Evolutionary conservation across 176 grass and related monocot species (phyloP).

Genomic region (Pontederia paniculata): DNA sequence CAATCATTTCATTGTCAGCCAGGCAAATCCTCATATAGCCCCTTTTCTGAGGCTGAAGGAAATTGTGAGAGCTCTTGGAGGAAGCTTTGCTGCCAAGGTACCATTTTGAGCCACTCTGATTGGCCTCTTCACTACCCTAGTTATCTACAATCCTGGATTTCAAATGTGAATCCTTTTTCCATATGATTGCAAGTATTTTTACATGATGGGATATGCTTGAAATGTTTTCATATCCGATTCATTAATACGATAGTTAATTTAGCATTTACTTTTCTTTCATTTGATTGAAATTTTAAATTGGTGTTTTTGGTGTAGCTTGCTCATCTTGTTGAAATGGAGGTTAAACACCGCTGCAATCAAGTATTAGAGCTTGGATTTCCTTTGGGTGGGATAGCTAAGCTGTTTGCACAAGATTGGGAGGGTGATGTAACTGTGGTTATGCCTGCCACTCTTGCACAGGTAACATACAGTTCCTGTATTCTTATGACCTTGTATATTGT

Average conservation of each 20-base stretch:
- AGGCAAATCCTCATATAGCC: slow-evolving; percentile 88
- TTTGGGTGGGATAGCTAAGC: slow-evolving; percentile 65
- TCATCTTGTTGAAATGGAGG: slow-evolving; percentile 78
- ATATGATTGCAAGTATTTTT: too few species aligned
- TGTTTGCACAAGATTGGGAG: slow-evolving; percentile 96
- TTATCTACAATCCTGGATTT: slow-evolving; percentile 13
- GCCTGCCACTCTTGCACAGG: slow-evolving; percentile 87
- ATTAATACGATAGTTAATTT: background rate
- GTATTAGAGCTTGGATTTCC: slow-evolving; percentile 82
- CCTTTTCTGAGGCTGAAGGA: slow-evolving; percentile 77
- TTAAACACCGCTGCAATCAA: slow-evolving; percentile 94
- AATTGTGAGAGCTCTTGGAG: slow-evolving; percentile 61
- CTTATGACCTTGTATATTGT: slow-evolving; percentile 1
- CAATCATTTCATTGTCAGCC: slow-evolving; percentile 93
- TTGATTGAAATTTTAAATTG: background rate
- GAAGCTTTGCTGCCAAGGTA: slow-evolving; percentile 90
- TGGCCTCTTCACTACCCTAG: background rate
- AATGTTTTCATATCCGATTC: too few species aligned
- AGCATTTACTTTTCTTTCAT: background rate
- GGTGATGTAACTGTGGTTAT: slow-evolving; percentile 90
- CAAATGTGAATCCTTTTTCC: too few species aligned
- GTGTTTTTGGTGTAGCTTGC: slow-evolving; percentile 48
- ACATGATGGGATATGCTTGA: too few species aligned
- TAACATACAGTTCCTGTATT: slow-evolving; percentile 5
- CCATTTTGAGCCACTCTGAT: slow-evolving; percentile 1